Evolutionary conservation across 2,329 filamentous ascomycete species (phyloP), one percentile per base, ranked within the genome.

Genomic region (Fusarium mexicanum): DNA sequence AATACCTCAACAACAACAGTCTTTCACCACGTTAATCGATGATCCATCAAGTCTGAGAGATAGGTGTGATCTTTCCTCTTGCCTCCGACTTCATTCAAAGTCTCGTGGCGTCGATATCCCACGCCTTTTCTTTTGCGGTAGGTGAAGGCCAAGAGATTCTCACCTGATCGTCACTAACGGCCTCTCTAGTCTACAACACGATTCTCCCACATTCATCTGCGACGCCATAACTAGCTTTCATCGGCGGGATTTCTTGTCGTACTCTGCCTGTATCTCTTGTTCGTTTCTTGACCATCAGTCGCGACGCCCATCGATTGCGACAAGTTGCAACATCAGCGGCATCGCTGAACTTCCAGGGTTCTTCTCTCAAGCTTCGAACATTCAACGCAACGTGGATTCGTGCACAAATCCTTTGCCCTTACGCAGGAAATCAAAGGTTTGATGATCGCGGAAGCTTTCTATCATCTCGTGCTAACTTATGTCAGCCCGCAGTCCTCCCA

Each of bases 161-260:
- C 5, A 17, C 1, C 35, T 3, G 11, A 13, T 11, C 26, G 3
- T 22, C 10, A 12, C 35, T 26, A 14, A 40, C 2, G 17, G 1
- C 13, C 16, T n/a, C 13, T 26, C 3, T 11, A 61, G 46, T 29
- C n/a, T 4, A 16, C 9, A 31, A 26, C 33, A 8, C 33, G 33
- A 35, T 35, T 35, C 14, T 33, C 31, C 31, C 31, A 0, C 12
- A 14, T 33, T 33, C 17, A 24, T n/a, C 17, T 14, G 1, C 17
- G 2, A 20, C 18, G 3, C 18, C 13, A 26, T 26, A 54, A 3
- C 3, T 12, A 22, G 13, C 9, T 29, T 2, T 37, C 2, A 22
- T 54, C 33, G 0, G 0, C 3, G 2, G 1, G 10, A 0, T 2
- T n/a, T 33, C 16, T 18, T 10, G 3, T 13, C 0, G 0, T 7